These are phyloP conservation scores for Angomonas ambiguus DNA, from an alignment of 208 protist genomes.

Conservation along the genomic window DNA sequence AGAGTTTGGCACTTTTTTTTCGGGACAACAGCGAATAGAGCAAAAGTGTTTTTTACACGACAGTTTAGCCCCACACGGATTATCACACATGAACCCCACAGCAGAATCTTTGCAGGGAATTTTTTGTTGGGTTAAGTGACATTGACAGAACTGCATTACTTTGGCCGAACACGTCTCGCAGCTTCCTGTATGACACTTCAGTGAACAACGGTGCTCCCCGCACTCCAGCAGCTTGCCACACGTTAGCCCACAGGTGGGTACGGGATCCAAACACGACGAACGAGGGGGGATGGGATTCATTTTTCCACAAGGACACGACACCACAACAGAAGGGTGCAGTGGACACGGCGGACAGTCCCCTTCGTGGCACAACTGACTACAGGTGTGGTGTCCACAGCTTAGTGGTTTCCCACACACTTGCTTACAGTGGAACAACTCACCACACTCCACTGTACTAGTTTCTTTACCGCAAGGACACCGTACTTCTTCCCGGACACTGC, in stretches of 20 bases:
- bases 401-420: slow-evolving; percentile 45
- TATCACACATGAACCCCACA: slow-evolving; percentile 37
- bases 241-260: slow-evolving; percentile 50
- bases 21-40: slow-evolving; percentile 44
- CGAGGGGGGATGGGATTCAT: slow-evolving; percentile 20
- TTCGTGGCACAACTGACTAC: slow-evolving; percentile 49
- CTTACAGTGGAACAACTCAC: slow-evolving; percentile 39
- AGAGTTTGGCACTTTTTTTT: slow-evolving; percentile 36
- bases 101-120: slow-evolving; percentile 41
- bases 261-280: slow-evolving; percentile 47
- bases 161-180: slow-evolving; percentile 44
- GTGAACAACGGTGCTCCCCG: slow-evolving; percentile 48
- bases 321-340: slow-evolving; percentile 38
- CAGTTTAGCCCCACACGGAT: slow-evolving; percentile 58
- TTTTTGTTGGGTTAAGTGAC: slow-evolving; percentile 38
- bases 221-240: slow-evolving; percentile 63
- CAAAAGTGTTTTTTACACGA: slow-evolving; percentile 74
- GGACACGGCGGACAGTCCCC: slow-evolving; percentile 57
- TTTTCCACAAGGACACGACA: slow-evolving; percentile 57
- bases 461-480: slow-evolving; percentile 41
- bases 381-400: slow-evolving; percentile 50
- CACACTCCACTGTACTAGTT: slow-evolving; percentile 28
- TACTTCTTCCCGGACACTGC: slow-evolving; percentile 17
- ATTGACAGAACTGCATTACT: slow-evolving; percentile 40
- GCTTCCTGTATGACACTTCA: slow-evolving; percentile 39